Evolutionary conservation across 345 rosid species (phyloP).

Genomic region (Acer saccharum): DNA sequence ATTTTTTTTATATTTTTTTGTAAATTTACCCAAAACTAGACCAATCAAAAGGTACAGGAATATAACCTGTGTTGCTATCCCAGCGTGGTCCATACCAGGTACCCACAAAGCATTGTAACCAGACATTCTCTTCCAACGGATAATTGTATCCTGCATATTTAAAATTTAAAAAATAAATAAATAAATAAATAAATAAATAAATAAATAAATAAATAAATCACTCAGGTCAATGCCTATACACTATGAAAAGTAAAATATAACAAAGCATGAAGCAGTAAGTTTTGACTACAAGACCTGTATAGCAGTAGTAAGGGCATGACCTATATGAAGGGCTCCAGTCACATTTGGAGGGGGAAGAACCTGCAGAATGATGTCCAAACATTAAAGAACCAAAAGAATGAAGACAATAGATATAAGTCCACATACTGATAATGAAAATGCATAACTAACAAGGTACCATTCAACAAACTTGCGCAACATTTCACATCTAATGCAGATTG

Average conservation of each 20-base stretch:
- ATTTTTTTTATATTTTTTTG: too few relatives aligned
- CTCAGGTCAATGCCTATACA: constrained; percentile 7
- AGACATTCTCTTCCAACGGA: constrained; percentile 96
- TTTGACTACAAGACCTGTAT: constrained; percentile 56
- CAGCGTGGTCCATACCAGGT: constrained; percentile 97
- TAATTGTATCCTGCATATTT: constrained; percentile 71
- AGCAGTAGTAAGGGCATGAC: constrained; percentile 93
- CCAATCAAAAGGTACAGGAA: neutral
- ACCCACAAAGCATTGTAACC: constrained; percentile 96
- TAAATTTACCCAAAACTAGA: neutral
- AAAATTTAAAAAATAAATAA: neutral
- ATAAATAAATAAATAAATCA: neutral
- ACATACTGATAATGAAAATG: neutral
- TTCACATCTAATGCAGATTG: neutral
- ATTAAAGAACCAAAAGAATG: neutral
- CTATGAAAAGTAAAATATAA: neutral
- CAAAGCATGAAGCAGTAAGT: constrained; percentile 14
- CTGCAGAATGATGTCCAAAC: constrained; percentile 37
- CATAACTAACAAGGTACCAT: neutral
- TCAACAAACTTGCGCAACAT: neutral
- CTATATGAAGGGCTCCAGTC: constrained; percentile 94
- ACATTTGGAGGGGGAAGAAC: constrained; percentile 99
- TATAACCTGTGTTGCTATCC: constrained; percentile 95
- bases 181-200: neutral
- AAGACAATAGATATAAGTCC: neutral